Base-by-base conservation (phyloP, 495 filamentous ascomycete genomes). In the Daldinia concentrica region DNA sequence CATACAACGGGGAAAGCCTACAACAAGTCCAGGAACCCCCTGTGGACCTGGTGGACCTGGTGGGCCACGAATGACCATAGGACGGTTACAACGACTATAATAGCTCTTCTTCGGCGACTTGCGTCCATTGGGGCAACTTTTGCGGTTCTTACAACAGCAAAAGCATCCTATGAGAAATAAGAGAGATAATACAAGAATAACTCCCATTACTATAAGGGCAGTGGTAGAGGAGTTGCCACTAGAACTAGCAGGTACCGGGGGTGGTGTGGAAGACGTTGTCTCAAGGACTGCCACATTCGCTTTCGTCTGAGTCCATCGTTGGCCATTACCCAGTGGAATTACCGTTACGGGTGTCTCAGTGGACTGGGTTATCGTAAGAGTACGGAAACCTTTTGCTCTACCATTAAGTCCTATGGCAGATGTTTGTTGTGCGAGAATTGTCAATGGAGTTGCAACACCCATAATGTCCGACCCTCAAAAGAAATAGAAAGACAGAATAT, bases 151-250 rank as follows among this genome's bases (percentile, higher is more conserved):
- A n/a, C 65, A 69, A 17, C 17, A 73, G 27, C 34, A 73, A 24
- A 41, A 73, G 24, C 36, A 73, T 17, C 48, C 4, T 8, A 56
- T 12, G 7, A 66, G 24, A 22, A 69, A 1, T n/a, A 66, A 1
- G 0, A 73, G 27, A 48, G 71, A 65, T 1, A 73, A 1, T 0
- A 41, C 36, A 4, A 73, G 58, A 4, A 66, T 39, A 6, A 73
- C 71, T 14, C 71, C 71, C 57, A 73, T 69, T 58, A 73, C 62
- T 6, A 73, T 66, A 6, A 73, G 62, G 1, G 66, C 71, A 5
- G 71, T 73, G 7, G 39, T 59, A 12, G 71, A 15, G 14, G 65
- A 50, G 22, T 66, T 37, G 9, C 19, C 45, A 17, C 65, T 45
- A 4, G 65, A 37, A 48, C 43, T 15, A 4, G 52, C 9, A 1